Evolutionary conservation across 345 rosid species (phyloP), one percentile per base, ranked within the genome.

Genomic region (Sonneratia alba): DNA sequence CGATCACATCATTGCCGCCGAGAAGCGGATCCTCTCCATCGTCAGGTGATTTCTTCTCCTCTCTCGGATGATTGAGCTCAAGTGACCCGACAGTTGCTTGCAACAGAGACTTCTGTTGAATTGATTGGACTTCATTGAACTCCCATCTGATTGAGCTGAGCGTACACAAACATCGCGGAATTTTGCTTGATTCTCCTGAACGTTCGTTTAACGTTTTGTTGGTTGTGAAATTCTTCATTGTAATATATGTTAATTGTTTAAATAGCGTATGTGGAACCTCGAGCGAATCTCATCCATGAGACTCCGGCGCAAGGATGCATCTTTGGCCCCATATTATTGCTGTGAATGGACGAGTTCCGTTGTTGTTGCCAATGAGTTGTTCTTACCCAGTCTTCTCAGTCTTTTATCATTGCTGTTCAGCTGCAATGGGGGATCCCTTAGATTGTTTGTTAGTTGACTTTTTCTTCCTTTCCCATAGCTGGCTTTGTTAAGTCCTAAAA

Each of bases 21-120:
- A 96, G 86, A 90, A 96, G 27, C 97, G 97, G 65, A 98, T 95
- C 63, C 97, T 96, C 72, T 88, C 95, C 67, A 62, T 85, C 40
- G 83, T 96, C 88, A 89, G 89, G 99, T 90, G 81, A 72, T 0
- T 53, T 42, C 66, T 1, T 51, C 49, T 73, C 66, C n/a, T 69
- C 57, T 19, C 72, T 47, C n/a, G n/a, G n/a, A n/a, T n/a, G n/a
- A n/a, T 61, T 36, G 45, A n/a, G 14, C 3, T 27, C 3, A 34
- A 21, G n/a, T n/a, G n/a, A n/a, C 27, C 34, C 5, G 24, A n/a
- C 1, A 1, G 2, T 22, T 27, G 48, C 48, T 67, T 10, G 49
- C 7, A 40, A 40, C 14, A 43, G 69, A 7, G 27, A 67, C 16
- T 47, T n/a, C 69, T 14, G 27, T 40, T 38, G 27, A 67, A 38